phyloP scores from a whole-genome alignment of 805 yeast species.

The Ogataea neopini region DNA sequence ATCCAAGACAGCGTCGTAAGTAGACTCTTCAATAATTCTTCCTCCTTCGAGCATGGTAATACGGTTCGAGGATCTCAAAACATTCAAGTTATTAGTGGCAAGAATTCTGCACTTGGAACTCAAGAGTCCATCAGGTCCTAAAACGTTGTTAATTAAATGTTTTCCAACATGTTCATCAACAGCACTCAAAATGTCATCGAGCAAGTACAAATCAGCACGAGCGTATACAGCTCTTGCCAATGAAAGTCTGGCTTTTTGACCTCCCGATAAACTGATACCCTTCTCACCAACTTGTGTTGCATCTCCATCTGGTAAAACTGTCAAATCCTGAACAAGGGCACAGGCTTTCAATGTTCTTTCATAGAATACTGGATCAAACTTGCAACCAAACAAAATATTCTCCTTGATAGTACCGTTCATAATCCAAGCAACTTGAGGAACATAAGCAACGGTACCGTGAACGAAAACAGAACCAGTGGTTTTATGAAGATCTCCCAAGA shows the following conservation, averaged over 20 bases:
- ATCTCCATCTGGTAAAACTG: conserved; percentile 80
- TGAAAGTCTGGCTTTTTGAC: conserved; percentile 91
- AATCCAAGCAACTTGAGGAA: conserved; percentile 92
- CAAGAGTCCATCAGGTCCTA: conserved; percentile 79
- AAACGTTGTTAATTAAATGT: conserved; percentile 77
- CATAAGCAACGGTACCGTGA: conserved; percentile 84
- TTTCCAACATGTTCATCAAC: conserved; percentile 95
- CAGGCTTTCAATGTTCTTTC: conserved; percentile 81
- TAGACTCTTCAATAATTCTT: conserved; percentile 64
- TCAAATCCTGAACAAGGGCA: conserved; percentile 76
- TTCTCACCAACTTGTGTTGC: conserved; percentile 91
- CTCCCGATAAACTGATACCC: conserved; percentile 93
- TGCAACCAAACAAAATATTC: conserved; percentile 84
- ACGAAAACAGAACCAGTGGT: conserved; percentile 69
- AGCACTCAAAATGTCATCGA: conserved; percentile 92
- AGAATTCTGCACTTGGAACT: conserved; percentile 71
- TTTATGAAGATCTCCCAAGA: conserved; percentile 81
- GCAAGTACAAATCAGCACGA: conserved; percentile 80
- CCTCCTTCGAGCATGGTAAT: conserved; percentile 73
- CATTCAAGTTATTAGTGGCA: conserved; percentile 86
- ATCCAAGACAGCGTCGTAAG: conserved; percentile 49
- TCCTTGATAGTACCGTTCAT: conserved; percentile 90
- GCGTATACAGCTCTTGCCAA: conserved; percentile 94
- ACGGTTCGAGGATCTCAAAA: conserved; percentile 70
- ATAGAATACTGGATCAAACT: conserved; percentile 76